A percentile compares a stretch with the other conserved stretches of the same genome.
Conservation (phyloP, 768 basidiomycete genomes). For the Udeniomyces megalosporus region DNA sequence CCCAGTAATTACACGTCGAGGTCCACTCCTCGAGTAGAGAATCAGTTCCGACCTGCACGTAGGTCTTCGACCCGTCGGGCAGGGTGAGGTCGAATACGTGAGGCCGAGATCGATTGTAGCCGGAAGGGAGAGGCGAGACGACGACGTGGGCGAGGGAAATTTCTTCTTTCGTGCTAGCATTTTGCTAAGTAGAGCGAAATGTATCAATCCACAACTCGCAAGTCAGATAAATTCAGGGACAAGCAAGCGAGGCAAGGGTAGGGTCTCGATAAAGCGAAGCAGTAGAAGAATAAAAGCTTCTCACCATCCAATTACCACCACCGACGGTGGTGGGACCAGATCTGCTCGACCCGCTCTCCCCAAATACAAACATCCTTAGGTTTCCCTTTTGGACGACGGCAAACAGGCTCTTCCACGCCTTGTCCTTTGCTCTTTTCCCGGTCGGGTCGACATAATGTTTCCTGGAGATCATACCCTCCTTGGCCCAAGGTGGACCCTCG, state of each 20-base stretch:
- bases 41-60: constrained; percentile 97
- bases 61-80: constrained; percentile 76
- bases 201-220: too few relatives aligned
- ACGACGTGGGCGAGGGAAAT: constrained; percentile 74
- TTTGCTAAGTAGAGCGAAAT: constrained; percentile 42
- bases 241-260: background rate
- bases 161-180: constrained; percentile 67
- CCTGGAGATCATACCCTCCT: constrained; percentile 87
- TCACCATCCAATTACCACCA: constrained; percentile 94
- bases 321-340: constrained; percentile 52
- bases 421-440: constrained; percentile 71
- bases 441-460: constrained; percentile 86
- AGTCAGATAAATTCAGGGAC: constrained; percentile 1
- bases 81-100: constrained; percentile 89
- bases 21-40: constrained; percentile 99
- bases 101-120: constrained; percentile 77
- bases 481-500: constrained; percentile 94
- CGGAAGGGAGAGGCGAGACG: constrained; percentile 72
- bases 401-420: constrained; percentile 85
- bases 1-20: constrained; percentile 98
- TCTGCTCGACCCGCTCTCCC: constrained; percentile 36
- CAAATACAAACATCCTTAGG: constrained; percentile 90
- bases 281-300: constrained; percentile 22
- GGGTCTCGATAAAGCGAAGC: too few relatives aligned
- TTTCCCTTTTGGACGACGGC: constrained; percentile 91